Evolutionary conservation across 176 grass and related monocot species (phyloP).

Genomic region (Chrysopogon serrulatus): DNA sequence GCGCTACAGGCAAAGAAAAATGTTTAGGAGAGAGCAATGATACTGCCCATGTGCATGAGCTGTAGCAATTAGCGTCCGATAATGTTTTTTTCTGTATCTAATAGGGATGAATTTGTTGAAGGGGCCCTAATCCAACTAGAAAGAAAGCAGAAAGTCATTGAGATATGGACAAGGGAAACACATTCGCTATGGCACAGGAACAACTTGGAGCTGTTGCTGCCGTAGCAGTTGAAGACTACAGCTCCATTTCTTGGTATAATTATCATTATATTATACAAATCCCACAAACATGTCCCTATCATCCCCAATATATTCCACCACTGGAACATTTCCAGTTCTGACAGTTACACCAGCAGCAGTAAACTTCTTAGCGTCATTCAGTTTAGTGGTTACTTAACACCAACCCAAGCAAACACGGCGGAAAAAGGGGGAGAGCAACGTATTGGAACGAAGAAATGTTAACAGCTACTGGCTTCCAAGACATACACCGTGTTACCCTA

Average conservation of each 20-base stretch:
- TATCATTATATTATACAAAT: background rate
- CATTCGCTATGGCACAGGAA: background rate
- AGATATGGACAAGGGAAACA: background rate
- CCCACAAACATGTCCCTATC: background rate
- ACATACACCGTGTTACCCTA: background rate
- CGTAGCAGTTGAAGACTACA: background rate
- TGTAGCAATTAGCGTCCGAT: background rate
- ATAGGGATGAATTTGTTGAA: background rate
- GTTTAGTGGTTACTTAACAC: background rate
- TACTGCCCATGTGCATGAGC: slow-evolving; percentile 2
- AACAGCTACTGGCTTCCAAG: background rate
- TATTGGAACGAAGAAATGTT: background rate
- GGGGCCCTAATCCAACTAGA: background rate
- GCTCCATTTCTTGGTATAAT: background rate
- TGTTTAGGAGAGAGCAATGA: background rate
- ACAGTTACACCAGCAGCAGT: background rate
- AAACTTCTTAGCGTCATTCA: background rate
- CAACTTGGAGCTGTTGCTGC: background rate
- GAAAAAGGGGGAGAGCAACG: background rate
- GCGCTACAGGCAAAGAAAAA: background rate
- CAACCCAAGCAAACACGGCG: background rate
- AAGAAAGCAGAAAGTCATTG: background rate
- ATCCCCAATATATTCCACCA: background rate
- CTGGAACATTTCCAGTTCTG: background rate
- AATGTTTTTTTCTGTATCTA: background rate